phyloP scores from a whole-genome alignment of 1,284 basidiomycete species.

The Kwoniella shivajii region DNA sequence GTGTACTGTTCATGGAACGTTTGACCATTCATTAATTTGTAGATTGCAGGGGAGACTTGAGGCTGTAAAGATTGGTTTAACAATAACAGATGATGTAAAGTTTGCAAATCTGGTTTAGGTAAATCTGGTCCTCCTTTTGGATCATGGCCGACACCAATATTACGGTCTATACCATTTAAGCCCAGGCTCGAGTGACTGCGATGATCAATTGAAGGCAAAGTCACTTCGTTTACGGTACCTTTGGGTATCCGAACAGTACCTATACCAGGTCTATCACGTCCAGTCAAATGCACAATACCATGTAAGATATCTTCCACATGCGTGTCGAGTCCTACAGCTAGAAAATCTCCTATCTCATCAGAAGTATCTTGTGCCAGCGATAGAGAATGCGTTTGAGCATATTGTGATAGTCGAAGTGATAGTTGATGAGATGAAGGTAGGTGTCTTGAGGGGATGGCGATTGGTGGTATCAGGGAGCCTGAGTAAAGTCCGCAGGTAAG shows the following conservation, averaged over 20 bases:
- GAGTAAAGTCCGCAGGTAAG: no score
- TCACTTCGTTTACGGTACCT: not conserved
- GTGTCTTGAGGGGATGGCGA: conserved; percentile 25
- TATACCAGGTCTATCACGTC: conserved; percentile 36
- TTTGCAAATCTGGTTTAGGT: conserved; percentile 34
- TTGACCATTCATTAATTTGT: conserved; percentile 39
- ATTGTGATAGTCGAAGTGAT: conserved; percentile 30
- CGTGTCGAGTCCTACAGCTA: conserved; percentile 47
- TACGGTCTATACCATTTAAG: conserved; percentile 1
- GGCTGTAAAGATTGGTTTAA: conserved; percentile 44
- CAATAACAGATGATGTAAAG: conserved; percentile 41
- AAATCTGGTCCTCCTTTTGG: conserved; percentile 10
- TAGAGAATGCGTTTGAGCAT: conserved; percentile 40
- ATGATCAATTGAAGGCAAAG: not conserved
- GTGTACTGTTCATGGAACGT: conserved; percentile 33
- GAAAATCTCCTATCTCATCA: conserved; percentile 47
- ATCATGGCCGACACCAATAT: no score
- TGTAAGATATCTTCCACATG: conserved; percentile 46
- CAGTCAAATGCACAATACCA: conserved; percentile 38
- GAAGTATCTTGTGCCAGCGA: conserved; percentile 29
- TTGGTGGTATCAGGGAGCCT: conserved; percentile 30
- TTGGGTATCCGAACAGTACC: conserved; percentile 38
- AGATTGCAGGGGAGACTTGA: conserved; percentile 43
- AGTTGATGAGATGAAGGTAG: conserved; percentile 46
- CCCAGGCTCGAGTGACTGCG: not conserved